Conservation (phyloP, 495 filamentous ascomycete genomes). For the Daldinia vernicosa region DNA sequence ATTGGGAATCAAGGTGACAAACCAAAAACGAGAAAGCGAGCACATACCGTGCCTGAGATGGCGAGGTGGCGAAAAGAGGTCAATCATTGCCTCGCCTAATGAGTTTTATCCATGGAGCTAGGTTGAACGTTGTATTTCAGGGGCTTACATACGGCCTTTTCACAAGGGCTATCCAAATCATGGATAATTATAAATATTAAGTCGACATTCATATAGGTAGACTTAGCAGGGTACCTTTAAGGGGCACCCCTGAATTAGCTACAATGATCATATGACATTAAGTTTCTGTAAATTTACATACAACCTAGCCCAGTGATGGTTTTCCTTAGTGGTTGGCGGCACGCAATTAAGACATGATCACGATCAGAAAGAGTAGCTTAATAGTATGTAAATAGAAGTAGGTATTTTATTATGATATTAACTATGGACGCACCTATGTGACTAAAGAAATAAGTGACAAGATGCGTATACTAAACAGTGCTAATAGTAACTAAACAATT, state of each 20-base stretch:
- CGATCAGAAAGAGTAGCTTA: not conserved
- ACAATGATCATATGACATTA: not conserved
- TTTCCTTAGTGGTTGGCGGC: too few relatives aligned
- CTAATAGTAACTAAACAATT: not conserved
- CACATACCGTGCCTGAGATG: conserved; percentile 32
- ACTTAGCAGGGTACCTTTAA: not conserved
- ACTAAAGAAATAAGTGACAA: not conserved
- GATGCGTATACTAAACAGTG: not conserved
- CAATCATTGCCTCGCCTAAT: conserved; percentile 13
- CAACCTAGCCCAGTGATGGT: too few relatives aligned
- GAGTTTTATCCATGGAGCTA: conserved; percentile 42
- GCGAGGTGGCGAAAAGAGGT: conserved; percentile 29
- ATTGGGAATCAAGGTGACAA: conserved; percentile 7
- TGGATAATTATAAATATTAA: not conserved
- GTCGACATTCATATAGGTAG: not conserved
- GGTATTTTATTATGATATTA: not conserved
- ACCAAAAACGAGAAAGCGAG: conserved; percentile 16
- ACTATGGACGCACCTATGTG: not conserved
- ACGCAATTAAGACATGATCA: not conserved
- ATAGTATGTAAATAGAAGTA: not conserved
- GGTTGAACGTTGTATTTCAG: not conserved
- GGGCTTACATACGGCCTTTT: not conserved
- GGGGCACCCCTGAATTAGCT: not conserved
- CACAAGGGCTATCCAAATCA: not conserved
- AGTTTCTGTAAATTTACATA: not conserved